These are phyloP conservation scores for Colletotrichum chlorophyti DNA, from an alignment of 2,329 filamentous ascomycete species.

Conservation along the genomic window DNA sequence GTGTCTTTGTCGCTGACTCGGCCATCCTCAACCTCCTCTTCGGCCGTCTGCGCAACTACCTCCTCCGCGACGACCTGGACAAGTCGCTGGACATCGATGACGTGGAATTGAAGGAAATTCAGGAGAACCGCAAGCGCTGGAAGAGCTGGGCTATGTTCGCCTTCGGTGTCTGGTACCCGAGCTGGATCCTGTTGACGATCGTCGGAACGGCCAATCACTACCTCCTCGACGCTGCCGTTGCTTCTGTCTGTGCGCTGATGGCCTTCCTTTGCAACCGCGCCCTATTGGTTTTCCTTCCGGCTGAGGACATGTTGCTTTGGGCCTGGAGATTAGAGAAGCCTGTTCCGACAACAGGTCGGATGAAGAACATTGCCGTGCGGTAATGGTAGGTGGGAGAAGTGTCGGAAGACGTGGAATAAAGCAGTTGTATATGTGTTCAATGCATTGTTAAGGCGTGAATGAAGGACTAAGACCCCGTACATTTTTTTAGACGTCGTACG, in stretches of 20 bases:
- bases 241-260: conserved; percentile 64
- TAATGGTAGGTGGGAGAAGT: background rate
- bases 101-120: conserved; percentile 29
- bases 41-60: conserved; percentile 31
- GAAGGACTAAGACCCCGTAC: conserved; percentile 1
- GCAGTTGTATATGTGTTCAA: background rate
- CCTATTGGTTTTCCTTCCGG: conserved; percentile 64
- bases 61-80: conserved; percentile 21
- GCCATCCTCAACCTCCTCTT: conserved; percentile 49
- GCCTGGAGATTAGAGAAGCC: conserved; percentile 70
- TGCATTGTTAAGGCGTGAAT: conserved; percentile 25
- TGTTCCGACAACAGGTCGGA: conserved; percentile 52
- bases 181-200: conserved; percentile 61
- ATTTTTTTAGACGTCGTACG: background rate
- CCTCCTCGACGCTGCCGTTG: conserved; percentile 71
- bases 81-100: conserved; percentile 28
- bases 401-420: conserved; percentile 8
- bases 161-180: conserved; percentile 58
- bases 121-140: conserved; percentile 35
- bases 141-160: conserved; percentile 37
- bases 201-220: conserved; percentile 69
- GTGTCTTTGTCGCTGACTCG: conserved; percentile 59
- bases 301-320: conserved; percentile 73
- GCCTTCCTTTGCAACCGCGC: conserved; percentile 61
- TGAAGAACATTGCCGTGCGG: conserved; percentile 30